These are phyloP conservation scores for Tardiomyces blankii DNA, from an alignment of 1,139 yeast species.

Conservation along the genomic window DNA sequence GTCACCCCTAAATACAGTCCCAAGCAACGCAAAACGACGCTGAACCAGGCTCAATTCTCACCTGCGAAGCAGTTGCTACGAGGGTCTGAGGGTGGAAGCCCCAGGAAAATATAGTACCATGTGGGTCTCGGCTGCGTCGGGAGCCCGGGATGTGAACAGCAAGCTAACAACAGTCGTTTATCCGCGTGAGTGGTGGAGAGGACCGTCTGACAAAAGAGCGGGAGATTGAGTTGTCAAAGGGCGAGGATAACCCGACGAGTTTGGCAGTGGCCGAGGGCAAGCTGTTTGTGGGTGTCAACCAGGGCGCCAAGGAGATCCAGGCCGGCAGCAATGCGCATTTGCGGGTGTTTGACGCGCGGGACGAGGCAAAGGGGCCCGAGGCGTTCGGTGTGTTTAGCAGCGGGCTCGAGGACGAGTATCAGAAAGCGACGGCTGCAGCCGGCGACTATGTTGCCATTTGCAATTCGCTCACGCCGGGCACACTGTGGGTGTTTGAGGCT, in stretches of 20 bases:
- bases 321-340: slow-evolving; percentile 62
- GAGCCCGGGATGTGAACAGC: no score
- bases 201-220: not conserved
- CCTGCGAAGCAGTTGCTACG: no score
- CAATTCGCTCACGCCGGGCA: slow-evolving; percentile 1
- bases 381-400: not conserved
- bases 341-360: slow-evolving; percentile 43
- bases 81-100: no score
- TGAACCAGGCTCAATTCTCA: no score
- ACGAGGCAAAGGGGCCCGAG: slow-evolving; percentile 25
- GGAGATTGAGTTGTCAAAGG: slow-evolving; percentile 8
- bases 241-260: slow-evolving; percentile 26
- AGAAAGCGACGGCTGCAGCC: slow-evolving; percentile 15
- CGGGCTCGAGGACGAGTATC: slow-evolving; percentile 15
- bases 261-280: slow-evolving; percentile 15
- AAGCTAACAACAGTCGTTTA: not conserved
- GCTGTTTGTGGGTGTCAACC: slow-evolving; percentile 21
- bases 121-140: no score
- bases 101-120: no score
- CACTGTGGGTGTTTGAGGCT: not conserved
- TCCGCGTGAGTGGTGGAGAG: not conserved
- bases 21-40: no score
- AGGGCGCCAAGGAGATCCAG: slow-evolving; percentile 43
- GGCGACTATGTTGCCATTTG: slow-evolving; percentile 14
- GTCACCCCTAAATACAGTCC: slow-evolving; percentile 1